Base-by-base conservation (phyloP, 495 filamentous ascomycete genomes). In the Rostrohypoxylon terebratum region DNA sequence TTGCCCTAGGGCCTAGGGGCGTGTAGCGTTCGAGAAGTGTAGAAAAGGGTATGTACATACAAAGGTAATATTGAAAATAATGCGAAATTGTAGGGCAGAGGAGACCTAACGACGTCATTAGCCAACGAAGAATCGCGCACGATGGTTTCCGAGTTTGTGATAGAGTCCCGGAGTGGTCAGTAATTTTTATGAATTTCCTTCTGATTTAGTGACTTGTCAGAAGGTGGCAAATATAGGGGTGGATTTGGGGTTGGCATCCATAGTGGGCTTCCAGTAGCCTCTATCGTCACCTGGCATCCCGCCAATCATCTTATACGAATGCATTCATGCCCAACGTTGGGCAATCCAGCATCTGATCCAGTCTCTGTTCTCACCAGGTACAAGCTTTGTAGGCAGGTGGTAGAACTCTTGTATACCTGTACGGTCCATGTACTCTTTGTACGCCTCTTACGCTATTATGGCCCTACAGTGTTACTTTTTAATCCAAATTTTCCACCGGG, bases 231-330 rank as follows among this genome's bases (percentile, higher is more conserved):
- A 63, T 65, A 69, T 54, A 59, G 63, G 71, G 66, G 66, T 65
- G 21, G 51, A 28, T 53, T n/a, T 53, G 48, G 48, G 48, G 55
- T 40, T 45, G 53, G 62, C 55, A 42, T 42, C 55, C 34, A 59
- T 59, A 55, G 34, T 53, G 48, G 48, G 10, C 20, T 4, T 42
- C 38, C 38, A 42, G 38, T 42, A 42, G 13, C 38, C n/a, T 53
- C 48, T 25, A 14, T 31, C 25, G 63, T 74, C 66, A 74, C 18
- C 66, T 62, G 62, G 33, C 2, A 7, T 31, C 38, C 3, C 13
- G 42, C 71, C 71, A 74, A 74, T 74, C 71, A 67, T 74, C 66
- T 74, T 70, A 69, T 63, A 69, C 63, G 50, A 34, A 69, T 74
- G 71, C 71, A 69, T 70, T 44, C 33, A 50, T 71, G 68, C 68